phyloP scores from a whole-genome alignment of 1,284 basidiomycete genomes.

The Veloporphyrellus conicus region DNA sequence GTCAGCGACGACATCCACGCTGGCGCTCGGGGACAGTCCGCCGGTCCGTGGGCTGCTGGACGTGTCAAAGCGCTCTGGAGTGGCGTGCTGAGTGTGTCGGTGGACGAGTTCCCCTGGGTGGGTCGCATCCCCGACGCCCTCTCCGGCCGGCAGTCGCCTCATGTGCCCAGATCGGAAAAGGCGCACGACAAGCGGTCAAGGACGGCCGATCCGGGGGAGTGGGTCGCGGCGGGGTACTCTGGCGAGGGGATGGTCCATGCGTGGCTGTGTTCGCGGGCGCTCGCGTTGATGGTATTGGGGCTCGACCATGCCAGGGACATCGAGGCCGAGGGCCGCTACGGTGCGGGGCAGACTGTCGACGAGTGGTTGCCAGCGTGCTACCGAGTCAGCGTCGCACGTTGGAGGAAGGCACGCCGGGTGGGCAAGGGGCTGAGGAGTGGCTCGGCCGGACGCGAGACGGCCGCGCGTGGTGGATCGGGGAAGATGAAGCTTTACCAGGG shows the following conservation, averaged over 20 bases:
- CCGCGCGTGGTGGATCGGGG: constrained; percentile 22
- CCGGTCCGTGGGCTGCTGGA: constrained; percentile 30
- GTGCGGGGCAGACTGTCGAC: constrained; percentile 25
- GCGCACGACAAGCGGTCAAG: constrained; percentile 6
- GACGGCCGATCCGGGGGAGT: constrained; percentile 40
- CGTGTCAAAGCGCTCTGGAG: constrained; percentile 54
- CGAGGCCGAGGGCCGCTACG: constrained; percentile 21
- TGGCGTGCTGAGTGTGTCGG: constrained; percentile 55
- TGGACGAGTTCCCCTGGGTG: constrained; percentile 54
- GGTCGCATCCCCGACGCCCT: constrained; percentile 44
- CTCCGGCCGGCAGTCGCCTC: constrained; percentile 31
- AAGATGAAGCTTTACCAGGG: constrained; percentile 29
- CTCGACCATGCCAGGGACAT: constrained; percentile 29
- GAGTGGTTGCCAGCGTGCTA: constrained; percentile 51
- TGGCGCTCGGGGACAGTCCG: neutral
- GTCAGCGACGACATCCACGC: neutral
- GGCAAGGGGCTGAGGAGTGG: constrained; percentile 6
- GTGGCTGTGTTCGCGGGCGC: constrained; percentile 54
- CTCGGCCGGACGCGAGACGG: neutral
- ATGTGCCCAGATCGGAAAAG: neutral
- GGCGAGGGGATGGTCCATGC: constrained; percentile 69
- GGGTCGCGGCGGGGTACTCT: constrained; percentile 56
- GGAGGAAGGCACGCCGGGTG: constrained; percentile 23
- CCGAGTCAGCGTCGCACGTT: constrained; percentile 48
- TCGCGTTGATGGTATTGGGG: constrained; percentile 55